Evolutionary conservation across 176 grass and related monocot species (phyloP).

Genomic region (Triticum aestivum): IWGSC_CS_RefSeq_v2.1 NC_057813.1:524103581-524104080

Average conservation of each 20-base stretch:
- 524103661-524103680: background rate
- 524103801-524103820: background rate
- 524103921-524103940: background rate
- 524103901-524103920: background rate
- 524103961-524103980: background rate
- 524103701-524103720: background rate
- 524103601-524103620: background rate
- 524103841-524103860: background rate
- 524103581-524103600: background rate
- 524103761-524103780: background rate
- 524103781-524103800: background rate
- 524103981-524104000: background rate
- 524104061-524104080: background rate
- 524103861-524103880: constrained; percentile 18
- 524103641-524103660: constrained; percentile 11
- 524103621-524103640: background rate
- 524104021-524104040: background rate
- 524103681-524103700: background rate
- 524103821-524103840: background rate
- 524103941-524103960: constrained; percentile 14
- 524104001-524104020: background rate
- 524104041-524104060: background rate
- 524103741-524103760: background rate
- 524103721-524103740: background rate
- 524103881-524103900: background rate